Base-by-base conservation (phyloP, 305 asterid species). In the Stenogyne calaminthoides region DNA sequence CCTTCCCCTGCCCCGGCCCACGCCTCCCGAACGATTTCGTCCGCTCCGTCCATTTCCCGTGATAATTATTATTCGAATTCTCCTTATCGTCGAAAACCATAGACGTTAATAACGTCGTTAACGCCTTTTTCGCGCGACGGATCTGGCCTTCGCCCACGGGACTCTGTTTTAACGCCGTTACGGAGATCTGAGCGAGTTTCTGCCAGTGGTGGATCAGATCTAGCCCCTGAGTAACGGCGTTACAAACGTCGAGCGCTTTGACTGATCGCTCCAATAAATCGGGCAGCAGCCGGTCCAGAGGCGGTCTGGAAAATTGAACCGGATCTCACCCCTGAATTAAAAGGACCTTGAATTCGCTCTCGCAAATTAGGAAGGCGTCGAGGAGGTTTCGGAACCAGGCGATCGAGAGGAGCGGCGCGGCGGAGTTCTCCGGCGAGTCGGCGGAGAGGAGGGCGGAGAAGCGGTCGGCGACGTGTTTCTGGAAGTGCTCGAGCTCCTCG, bases 131-230 rank as follows among this genome's bases (percentile, higher is more conserved):
- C 0, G 97, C 96, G 2, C 97, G 86, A 0, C 93, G 62, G 42
- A 90, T 84, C 22, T 90, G 99, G 32, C 99, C 99, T 20, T 94
- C 96, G 0, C 96, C 95, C 6, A 91, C 52, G 6, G 90, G 91
- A 0, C 29, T 76, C 64, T 88, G 98, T 4, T 77, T 77, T 0
- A 94, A 73, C 2, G 95, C 86, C 0, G 77, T 27, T n/a, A 88
- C 91, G 1, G 89, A 92, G 19, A 92, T 88, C 71, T 80, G 84
- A 3, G 87, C 93, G 0, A 91, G 87, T 7, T 81, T 82, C 19
- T 87, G 99, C 97, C 99, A 91, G 55, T 86, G 95, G 6, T 72
- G 69, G 11, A 91, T 66, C 12, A 88, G 89, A 61, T 94, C 99
- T 9, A 91, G 46, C 56, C 97, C 97, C 67, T 88, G 88, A 1